Evolutionary conservation across 2,329 filamentous ascomycete genomes (phyloP).

Genomic region (Scytalidium sp.): DNA sequence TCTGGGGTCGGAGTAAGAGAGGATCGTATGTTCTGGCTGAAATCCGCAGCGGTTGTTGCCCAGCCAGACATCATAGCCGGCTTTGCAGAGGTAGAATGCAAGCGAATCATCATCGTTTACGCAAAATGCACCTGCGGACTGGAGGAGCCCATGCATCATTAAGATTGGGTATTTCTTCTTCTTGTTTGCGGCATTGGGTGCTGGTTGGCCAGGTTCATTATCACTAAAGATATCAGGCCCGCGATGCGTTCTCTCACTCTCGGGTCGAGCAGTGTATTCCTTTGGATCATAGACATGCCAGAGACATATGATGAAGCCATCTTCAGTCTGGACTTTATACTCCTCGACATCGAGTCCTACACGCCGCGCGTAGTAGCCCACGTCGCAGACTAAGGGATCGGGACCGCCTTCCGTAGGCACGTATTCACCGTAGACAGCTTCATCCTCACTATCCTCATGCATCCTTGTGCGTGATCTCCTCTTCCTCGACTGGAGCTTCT

Average conservation of each 20-base stretch:
- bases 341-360: constrained; percentile 84
- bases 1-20: constrained; percentile 73
- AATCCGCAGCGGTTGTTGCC: constrained; percentile 93
- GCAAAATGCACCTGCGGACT: constrained; percentile 86
- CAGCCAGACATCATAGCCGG: constrained; percentile 92
- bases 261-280: constrained; percentile 56
- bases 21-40: constrained; percentile 68
- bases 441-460: constrained; percentile 37
- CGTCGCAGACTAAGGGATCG: constrained; percentile 75
- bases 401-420: constrained; percentile 75
- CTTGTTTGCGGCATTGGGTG: constrained; percentile 28
- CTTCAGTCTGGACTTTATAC: constrained; percentile 85
- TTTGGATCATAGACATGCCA: constrained; percentile 88
- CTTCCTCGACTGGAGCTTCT: constrained; percentile 32
- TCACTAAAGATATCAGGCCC: constrained; percentile 62
- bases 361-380: constrained; percentile 80
- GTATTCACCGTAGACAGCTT: constrained; percentile 45
- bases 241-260: constrained; percentile 48
- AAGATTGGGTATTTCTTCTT: constrained; percentile 72
- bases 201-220: constrained; percentile 27
- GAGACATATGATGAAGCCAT: constrained; percentile 84
- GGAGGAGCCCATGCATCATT: constrained; percentile 83
- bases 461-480: constrained; percentile 28
- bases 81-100: constrained; percentile 89
- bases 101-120: constrained; percentile 86